Percentiles rank a stretch among this genome's conserved stretches.
Evolutionary conservation across 2,329 filamentous ascomycete species (phyloP).

Genomic region (Scedosporium boydii): DNA sequence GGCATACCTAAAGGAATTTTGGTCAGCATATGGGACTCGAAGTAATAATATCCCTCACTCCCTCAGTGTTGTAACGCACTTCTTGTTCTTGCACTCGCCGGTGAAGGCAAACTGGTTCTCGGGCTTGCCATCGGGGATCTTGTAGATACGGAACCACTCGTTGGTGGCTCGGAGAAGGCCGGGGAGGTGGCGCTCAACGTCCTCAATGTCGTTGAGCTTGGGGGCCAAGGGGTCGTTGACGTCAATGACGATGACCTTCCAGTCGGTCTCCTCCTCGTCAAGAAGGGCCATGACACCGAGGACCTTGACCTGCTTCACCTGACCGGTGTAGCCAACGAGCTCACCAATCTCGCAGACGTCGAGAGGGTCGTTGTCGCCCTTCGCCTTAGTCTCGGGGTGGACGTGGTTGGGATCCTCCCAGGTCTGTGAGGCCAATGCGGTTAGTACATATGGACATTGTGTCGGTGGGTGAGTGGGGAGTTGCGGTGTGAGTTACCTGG

Average conservation of each 20-base stretch:
- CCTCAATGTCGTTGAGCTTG: constrained; percentile 97
- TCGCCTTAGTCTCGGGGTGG: constrained; percentile 99
- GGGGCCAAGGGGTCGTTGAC: constrained; percentile 91
- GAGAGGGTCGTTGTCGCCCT: constrained; percentile 98
- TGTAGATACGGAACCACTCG: constrained; percentile 99
- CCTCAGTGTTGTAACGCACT: constrained; percentile 37
- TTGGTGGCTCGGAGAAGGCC: constrained; percentile 96
- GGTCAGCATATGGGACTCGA: neutral
- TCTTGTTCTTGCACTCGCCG: constrained; percentile 99
- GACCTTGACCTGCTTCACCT: constrained; percentile 99
- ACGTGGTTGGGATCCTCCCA: constrained; percentile 97
- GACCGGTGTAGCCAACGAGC: constrained; percentile 88
- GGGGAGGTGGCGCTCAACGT: constrained; percentile 96
- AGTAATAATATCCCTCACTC: neutral
- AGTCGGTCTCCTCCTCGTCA: constrained; percentile 99
- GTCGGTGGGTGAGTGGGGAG: neutral
- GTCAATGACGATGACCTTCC: constrained; percentile 99
- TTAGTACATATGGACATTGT: neutral
- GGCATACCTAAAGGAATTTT: constrained; percentile 57
- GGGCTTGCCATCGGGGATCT: constrained; percentile 99
- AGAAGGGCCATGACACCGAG: constrained; percentile 98
- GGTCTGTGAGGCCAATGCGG: constrained; percentile 47
- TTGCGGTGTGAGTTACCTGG: constrained; percentile 51
- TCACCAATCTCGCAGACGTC: constrained; percentile 99
- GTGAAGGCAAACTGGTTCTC: constrained; percentile 99